Base-by-base conservation (phyloP, 257 asterid species). In the Solanum ahanhuiri region DNA sequence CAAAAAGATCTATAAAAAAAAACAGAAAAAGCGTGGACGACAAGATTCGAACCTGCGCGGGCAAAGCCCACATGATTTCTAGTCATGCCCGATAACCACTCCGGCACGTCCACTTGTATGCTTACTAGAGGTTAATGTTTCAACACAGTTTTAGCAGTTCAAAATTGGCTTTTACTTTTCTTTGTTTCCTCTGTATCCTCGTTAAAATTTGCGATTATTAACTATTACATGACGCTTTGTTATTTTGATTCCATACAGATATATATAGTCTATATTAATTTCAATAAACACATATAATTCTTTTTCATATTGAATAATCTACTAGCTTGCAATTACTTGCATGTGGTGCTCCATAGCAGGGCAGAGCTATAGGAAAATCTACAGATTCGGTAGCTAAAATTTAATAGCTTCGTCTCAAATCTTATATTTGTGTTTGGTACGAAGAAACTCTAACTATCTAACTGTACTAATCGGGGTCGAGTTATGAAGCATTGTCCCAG, bases 11-110 rank as follows among this genome's bases (percentile, higher is more conserved):
- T 18, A 17, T 57, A 12, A 45, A 12, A 51, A 14, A 54, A 57
- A 5, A 18, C 2, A 6, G 0, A 8, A 58, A 58, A 58, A 0
- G 10, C 86, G 88, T 87, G 87, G 69, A 41, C 89, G 87, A 73
- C 86, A 87, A 83, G 87, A 84, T 87, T 87, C 89, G 86, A 87
- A 85, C 87, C 87, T 87, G 89, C 86, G 87, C 87, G 89, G 89
- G 87, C 86, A 88, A 12, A 66, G 82, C 87, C 75, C 81, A 77
- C 69, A 63, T 63, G 41, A 75, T 77, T 84, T 87, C 83, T 45
- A 31, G 82, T 64, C 45, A 84, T 75, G 87, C 79, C 89, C 87
- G 79, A 43, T 76, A 57, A 73, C 83, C 87, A 83, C 77, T 83
- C 86, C 86, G 85, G 85, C 88, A 64, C 82, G 85, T 79, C 81